A percentile compares a stretch with the other conserved stretches of the same genome.
phyloP scores from a whole-genome alignment of 73 alveolate genomes.

The Tetrahymena borealis region DNA sequence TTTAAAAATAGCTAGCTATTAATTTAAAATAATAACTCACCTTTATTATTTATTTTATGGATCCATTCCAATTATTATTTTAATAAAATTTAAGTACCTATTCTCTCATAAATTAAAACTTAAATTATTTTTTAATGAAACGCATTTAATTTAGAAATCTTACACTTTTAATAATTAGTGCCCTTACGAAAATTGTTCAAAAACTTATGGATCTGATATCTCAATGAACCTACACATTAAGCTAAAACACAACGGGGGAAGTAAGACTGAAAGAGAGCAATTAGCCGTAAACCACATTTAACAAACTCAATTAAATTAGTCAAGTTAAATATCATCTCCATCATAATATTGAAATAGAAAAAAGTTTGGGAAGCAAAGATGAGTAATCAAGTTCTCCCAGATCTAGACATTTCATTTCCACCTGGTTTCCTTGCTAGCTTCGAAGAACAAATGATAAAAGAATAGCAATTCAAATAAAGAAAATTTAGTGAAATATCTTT shows the following conservation, averaged over 20 bases:
- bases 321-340: conserved; percentile 1
- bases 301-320: neutral
- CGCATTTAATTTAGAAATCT: conserved; percentile 35
- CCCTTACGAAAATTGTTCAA: conserved; percentile 65
- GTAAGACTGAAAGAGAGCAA: conserved; percentile 67
- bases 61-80: too few relatives aligned
- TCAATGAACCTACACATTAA: conserved; percentile 69
- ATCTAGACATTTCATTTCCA: neutral
- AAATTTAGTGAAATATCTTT: neutral
- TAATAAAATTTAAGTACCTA: too few relatives aligned
- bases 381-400: conserved; percentile 3
- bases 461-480: neutral
- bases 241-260: conserved; percentile 73
- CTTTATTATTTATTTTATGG: too few relatives aligned
- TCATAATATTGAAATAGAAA: neutral
- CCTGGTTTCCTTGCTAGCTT: conserved; percentile 4
- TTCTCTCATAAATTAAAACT: too few relatives aligned
- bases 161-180: conserved; percentile 34
- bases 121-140: too few relatives aligned
- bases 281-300: conserved; percentile 28
- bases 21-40: too few relatives aligned
- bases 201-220: conserved; percentile 68
- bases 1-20: too few relatives aligned
- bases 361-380: conserved; percentile 1
- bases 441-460: neutral